Conservation (phyloP, 2,329 filamentous ascomycete genomes). For the Elsinoe australis region DNA sequence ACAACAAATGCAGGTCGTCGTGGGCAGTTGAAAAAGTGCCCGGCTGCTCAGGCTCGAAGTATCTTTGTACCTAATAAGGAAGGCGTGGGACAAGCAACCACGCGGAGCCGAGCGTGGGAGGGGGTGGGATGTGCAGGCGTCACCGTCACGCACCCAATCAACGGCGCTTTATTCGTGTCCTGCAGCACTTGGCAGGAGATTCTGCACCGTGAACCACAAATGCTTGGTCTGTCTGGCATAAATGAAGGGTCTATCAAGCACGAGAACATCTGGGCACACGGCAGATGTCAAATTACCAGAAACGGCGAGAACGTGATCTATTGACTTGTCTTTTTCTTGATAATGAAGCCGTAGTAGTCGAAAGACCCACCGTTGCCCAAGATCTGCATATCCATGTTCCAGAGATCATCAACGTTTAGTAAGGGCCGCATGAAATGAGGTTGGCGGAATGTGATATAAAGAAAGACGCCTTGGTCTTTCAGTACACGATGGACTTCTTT, state of each 20-base stretch:
- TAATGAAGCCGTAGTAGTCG: conserved; percentile 43
- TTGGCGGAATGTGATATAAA: conserved; percentile 44
- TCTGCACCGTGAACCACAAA: neutral
- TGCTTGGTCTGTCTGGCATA: neutral
- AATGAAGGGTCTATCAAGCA: neutral
- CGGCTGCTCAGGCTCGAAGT: too few species aligned
- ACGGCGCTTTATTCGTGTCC: neutral
- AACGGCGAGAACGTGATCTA: neutral
- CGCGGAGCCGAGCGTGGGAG: too few species aligned
- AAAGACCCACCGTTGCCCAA: conserved; percentile 37
- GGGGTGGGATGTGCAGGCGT: neutral
- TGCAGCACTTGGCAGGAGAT: neutral
- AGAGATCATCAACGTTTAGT: conserved; percentile 37
- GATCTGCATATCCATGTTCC: conserved; percentile 40
- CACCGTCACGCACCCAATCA: neutral
- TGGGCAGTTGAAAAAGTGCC: too few species aligned
- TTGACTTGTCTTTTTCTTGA: conserved; percentile 29
- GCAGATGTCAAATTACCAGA: neutral
- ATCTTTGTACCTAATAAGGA: too few species aligned
- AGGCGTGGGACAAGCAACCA: too few species aligned
- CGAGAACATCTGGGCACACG: neutral
- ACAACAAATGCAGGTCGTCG: too few species aligned
- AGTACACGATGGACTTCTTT: conserved; percentile 26
- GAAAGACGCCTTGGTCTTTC: conserved; percentile 26
- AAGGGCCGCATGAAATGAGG: conserved; percentile 48